Conservation (phyloP, 345 rosid genomes). For the Durio zibethinus region DNA sequence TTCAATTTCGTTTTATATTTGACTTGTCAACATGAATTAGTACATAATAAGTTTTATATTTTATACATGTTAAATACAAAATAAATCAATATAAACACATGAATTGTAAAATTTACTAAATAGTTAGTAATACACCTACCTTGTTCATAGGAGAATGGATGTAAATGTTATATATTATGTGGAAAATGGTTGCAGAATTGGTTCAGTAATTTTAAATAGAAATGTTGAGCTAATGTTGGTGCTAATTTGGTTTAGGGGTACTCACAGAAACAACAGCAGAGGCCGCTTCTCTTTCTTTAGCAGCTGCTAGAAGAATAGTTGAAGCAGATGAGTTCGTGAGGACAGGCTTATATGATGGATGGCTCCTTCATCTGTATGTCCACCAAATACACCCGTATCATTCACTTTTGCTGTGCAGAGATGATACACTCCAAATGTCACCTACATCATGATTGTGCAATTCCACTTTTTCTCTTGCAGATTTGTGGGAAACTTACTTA, state of each 20-base stretch:
- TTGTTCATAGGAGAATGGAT: not conserved
- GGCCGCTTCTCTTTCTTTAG: conserved; percentile 88
- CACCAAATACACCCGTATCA: not conserved
- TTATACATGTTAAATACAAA: too few species aligned
- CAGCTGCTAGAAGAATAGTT: conserved; percentile 93
- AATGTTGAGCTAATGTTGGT: not conserved
- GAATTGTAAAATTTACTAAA: too few species aligned
- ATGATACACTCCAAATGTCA: not conserved
- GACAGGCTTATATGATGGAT: conserved; percentile 92
- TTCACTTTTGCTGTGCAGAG: not conserved
- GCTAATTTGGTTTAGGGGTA: conserved; percentile 55
- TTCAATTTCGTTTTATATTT: too few species aligned
- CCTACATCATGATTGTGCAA: not conserved
- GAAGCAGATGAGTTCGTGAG: conserved; percentile 98
- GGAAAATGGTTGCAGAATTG: not conserved
- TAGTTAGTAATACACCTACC: not conserved
- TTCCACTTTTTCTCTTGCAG: conserved; percentile 29
- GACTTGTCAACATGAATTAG: too few species aligned
- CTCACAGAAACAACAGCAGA: conserved; percentile 97
- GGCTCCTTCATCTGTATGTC: conserved; percentile 49
- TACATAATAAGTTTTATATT: too few species aligned
- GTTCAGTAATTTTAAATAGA: not conserved
- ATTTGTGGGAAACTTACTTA: conserved; percentile 93
- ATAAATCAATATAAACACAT: too few species aligned
- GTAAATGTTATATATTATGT: not conserved